Conservation (phyloP, 1,284 basidiomycete species). For the Thelephora terrestris region DNA sequence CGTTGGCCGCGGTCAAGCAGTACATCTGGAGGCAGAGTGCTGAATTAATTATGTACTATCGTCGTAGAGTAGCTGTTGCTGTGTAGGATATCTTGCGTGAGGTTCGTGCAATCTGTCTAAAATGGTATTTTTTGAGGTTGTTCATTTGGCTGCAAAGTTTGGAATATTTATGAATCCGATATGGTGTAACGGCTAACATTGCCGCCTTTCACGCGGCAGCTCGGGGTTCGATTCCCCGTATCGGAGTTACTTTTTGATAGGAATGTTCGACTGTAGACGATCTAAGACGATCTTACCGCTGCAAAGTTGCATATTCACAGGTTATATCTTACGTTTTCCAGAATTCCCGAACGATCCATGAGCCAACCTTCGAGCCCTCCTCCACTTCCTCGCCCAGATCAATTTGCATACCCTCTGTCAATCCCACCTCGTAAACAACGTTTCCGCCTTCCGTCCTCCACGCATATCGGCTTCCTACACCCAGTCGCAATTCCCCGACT, state of each 20-base stretch:
- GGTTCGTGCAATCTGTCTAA: too few relatives aligned
- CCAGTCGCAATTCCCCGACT: not conserved
- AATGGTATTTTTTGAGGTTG: too few relatives aligned
- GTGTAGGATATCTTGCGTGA: too few relatives aligned
- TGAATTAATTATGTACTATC: conserved; percentile 79
- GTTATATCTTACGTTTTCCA: not conserved
- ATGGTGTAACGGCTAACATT: conserved; percentile 2
- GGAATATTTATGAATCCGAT: not conserved
- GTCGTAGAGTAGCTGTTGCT: conserved; percentile 17
- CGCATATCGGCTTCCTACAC: not conserved
- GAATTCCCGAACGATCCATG: conserved; percentile 1
- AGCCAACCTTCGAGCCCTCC: not conserved
- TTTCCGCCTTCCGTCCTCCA: conserved; percentile 1
- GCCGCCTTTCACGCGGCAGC: conserved; percentile 41
- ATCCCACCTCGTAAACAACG: not conserved
- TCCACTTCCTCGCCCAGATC: not conserved
- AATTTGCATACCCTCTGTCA: not conserved
- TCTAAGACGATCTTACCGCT: too few relatives aligned
- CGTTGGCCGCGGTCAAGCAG: conserved; percentile 80
- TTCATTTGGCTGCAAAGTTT: too few relatives aligned
- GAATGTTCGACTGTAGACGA: too few relatives aligned
- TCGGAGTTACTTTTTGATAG: conserved; percentile 22
- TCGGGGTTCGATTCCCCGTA: conserved; percentile 74
- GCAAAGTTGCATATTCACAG: too few relatives aligned
- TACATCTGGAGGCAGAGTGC: conserved; percentile 77